Conservation (phyloP, 371 early-diverging fungal genomes). For the Mortierella sp. region DNA sequence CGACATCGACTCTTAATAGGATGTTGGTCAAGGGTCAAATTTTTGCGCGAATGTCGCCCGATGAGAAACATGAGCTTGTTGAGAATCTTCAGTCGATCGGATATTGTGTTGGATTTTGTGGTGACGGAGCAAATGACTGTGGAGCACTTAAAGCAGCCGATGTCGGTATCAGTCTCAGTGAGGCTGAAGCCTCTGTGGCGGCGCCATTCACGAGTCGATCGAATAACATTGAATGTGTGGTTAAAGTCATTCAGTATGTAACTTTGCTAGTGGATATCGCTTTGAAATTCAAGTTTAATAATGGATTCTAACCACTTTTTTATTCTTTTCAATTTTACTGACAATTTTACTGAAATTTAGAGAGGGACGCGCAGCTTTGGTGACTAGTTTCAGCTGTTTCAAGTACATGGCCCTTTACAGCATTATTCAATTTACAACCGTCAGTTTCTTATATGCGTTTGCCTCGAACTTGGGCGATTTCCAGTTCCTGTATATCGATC, state of each 20-base stretch:
- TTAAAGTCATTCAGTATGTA: conserved; percentile 85
- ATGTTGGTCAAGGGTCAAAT: conserved; percentile 94
- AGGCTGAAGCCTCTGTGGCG: conserved; percentile 98
- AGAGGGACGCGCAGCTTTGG: conserved; percentile 98
- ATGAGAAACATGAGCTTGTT: conserved; percentile 97
- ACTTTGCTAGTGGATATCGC: neutral
- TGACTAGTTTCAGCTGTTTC: conserved; percentile 98
- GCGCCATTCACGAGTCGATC: conserved; percentile 96
- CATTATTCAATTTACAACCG: conserved; percentile 89
- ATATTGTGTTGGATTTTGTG: conserved; percentile 96
- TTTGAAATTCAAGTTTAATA: neutral
- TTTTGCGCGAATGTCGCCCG: conserved; percentile 99
- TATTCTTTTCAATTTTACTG: neutral
- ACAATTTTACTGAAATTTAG: conserved; percentile 55
- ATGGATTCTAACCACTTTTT: neutral
- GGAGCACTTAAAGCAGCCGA: conserved; percentile 98
- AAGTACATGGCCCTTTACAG: conserved; percentile 97
- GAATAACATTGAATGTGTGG: conserved; percentile 92
- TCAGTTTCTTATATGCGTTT: conserved; percentile 88
- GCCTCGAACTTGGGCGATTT: conserved; percentile 92
- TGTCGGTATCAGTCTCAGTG: conserved; percentile 97
- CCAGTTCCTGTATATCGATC: conserved; percentile 94
- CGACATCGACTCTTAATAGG: conserved; percentile 74
- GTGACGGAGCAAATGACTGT: conserved; percentile 99
- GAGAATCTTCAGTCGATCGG: conserved; percentile 89